A percentile compares a stretch with the other conserved stretches of the same genome.
Evolutionary conservation across 192 early-diverging fungal genomes (phyloP).

Genomic region (Rhizophagus clarus): DNA sequence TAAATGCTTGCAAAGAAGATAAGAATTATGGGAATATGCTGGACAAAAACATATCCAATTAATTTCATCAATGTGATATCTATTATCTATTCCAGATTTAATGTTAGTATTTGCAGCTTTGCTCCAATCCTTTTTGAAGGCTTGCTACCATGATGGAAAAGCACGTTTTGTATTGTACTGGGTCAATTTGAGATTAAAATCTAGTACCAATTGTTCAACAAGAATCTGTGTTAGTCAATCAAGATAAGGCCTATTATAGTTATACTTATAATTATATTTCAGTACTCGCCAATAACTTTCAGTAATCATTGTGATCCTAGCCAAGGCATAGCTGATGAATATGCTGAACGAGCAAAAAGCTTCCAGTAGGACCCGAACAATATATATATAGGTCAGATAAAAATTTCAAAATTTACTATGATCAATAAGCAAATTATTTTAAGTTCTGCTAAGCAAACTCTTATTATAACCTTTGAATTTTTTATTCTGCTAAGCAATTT

Average conservation of each 20-base stretch:
- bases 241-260: neutral
- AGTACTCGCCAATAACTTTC: constrained; percentile 14
- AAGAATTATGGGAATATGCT: neutral
- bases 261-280: constrained; percentile 15
- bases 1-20: neutral
- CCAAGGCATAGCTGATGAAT: no score
- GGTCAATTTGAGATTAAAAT: neutral
- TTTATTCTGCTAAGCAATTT: no score
- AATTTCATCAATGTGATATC: neutral
- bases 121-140: neutral
- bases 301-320: neutral
- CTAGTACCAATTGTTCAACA: neutral
- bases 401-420: no score
- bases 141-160: neutral
- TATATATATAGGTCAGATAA: no score
- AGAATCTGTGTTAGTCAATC: neutral
- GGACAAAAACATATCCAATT: neutral
- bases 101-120: neutral
- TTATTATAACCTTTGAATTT: no score
- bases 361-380: no score
- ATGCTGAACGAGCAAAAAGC: neutral
- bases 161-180: neutral
- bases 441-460: no score
- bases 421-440: no score
- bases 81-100: neutral